A percentile compares a stretch with the other conserved stretches of the same genome.
Conservation (phyloP, 495 filamentous ascomycete genomes). For the Aspergillus asperescens region DNA sequence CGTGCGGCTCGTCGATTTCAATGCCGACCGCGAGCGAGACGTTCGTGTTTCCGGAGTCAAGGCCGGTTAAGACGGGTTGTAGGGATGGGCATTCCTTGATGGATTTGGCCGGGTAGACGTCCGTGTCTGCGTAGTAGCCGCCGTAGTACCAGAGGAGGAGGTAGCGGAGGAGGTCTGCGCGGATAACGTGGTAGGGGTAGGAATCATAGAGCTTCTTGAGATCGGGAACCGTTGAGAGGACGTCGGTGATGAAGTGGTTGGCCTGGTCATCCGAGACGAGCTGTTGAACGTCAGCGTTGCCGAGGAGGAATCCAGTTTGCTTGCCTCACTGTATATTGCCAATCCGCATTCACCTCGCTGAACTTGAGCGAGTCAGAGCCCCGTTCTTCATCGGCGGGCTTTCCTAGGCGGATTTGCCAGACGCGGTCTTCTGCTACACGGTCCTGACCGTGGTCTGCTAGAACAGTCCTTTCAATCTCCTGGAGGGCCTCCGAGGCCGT, state of each 20-base stretch:
- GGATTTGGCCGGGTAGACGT: constrained; percentile 30
- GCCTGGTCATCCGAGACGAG: constrained; percentile 29
- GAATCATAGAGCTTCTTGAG: constrained; percentile 27
- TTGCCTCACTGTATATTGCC: constrained; percentile 34
- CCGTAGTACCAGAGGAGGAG: constrained; percentile 44
- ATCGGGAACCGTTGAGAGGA: constrained; percentile 28
- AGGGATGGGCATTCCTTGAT: constrained; percentile 33
- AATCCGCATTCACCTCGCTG: constrained; percentile 28
- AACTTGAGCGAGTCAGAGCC: constrained; percentile 27
- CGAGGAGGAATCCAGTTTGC: no score
- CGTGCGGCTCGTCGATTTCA: constrained; percentile 40
- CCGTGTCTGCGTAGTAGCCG: constrained; percentile 49
- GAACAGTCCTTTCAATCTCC: constrained; percentile 21
- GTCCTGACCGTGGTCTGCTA: constrained; percentile 7
- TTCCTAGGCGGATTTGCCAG: constrained; percentile 34
- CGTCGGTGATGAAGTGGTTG: constrained; percentile 24
- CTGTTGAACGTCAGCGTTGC: constrained; percentile 11
- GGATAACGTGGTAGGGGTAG: constrained; percentile 36
- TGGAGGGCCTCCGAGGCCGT: constrained; percentile 23
- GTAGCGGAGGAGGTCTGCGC: constrained; percentile 48
- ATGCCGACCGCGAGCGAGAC: constrained; percentile 37
- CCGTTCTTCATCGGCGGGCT: constrained; percentile 13
- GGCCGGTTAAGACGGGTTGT: constrained; percentile 15
- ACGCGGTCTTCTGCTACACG: constrained; percentile 19
- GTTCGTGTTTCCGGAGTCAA: constrained; percentile 13